phyloP scores from a whole-genome alignment of 805 yeast species.

The Wickerhamiella qilinensis region DNA sequence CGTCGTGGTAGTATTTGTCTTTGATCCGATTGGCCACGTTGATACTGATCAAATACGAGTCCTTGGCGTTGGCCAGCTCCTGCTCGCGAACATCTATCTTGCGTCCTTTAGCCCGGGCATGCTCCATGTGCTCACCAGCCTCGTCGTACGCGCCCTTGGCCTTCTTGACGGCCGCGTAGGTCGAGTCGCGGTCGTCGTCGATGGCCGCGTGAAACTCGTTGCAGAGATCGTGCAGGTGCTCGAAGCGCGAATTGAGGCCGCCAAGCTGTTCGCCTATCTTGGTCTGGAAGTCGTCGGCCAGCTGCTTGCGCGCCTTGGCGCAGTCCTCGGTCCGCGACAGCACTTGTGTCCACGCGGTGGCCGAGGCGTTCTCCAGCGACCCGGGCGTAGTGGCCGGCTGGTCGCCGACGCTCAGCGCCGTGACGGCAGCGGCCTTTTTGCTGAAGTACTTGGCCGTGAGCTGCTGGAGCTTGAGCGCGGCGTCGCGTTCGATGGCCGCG shows the following conservation, averaged over 20 bases:
- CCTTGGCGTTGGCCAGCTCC: conserved; percentile 82
- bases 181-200: conserved; percentile 28
- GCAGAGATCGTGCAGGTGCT: conserved; percentile 38
- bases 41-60: conserved; percentile 63
- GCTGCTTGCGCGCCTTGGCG: conserved; percentile 45
- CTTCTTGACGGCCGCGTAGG: conserved; percentile 42
- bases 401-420: conserved; percentile 74
- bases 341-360: conserved; percentile 83
- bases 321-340: conserved; percentile 68
- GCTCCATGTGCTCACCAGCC: conserved; percentile 66
- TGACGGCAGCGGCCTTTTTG: conserved; percentile 54
- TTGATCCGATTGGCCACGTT: conserved; percentile 78
- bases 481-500: conserved; percentile 68
- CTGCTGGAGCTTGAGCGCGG: conserved; percentile 47
- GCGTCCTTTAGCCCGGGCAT: conserved; percentile 57
- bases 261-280: conserved; percentile 47
- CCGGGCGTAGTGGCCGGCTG: conserved; percentile 89
- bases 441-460: conserved; percentile 56
- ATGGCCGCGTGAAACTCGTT: conserved; percentile 45
- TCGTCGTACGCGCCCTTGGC: conserved; percentile 67
- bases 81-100: conserved; percentile 44
- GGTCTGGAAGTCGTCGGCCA: conserved; percentile 42
- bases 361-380: conserved; percentile 70
- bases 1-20: conserved; percentile 86
- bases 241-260: conserved; percentile 37